Conservation (phyloP, 495 filamentous ascomycete species). For the Neurospora sp. region DNA sequence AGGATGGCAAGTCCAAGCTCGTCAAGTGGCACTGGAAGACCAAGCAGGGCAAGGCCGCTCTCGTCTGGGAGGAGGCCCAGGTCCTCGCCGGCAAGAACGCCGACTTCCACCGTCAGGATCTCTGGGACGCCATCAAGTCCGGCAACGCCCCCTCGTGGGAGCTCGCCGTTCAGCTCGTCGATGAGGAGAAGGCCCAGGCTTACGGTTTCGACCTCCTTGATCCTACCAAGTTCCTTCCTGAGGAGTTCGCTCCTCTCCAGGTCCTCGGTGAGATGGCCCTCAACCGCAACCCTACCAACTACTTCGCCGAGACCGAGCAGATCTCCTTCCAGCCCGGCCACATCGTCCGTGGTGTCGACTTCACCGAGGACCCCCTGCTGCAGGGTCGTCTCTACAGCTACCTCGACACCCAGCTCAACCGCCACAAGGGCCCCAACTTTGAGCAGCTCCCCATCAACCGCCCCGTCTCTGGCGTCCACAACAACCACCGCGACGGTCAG, state of each 20-base stretch:
- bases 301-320: conserved; percentile 73
- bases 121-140: conserved; percentile 59
- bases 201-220: conserved; percentile 68
- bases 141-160: conserved; percentile 64
- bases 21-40: conserved; percentile 69
- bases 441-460: conserved; percentile 69
- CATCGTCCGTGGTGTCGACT: conserved; percentile 63
- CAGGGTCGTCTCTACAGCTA: conserved; percentile 69
- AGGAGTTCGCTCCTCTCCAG: conserved; percentile 59
- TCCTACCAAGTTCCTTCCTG: conserved; percentile 66
- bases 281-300: conserved; percentile 63
- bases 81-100: conserved; percentile 58
- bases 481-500: conserved; percentile 61
- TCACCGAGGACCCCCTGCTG: conserved; percentile 63
- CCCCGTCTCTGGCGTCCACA: conserved; percentile 53
- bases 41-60: conserved; percentile 53
- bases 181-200: conserved; percentile 53
- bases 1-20: conserved; percentile 52
- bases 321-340: conserved; percentile 53
- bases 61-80: conserved; percentile 69
- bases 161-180: conserved; percentile 64
- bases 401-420: conserved; percentile 65
- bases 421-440: conserved; percentile 64
- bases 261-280: conserved; percentile 57
- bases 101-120: conserved; percentile 60